Percentiles rank a stretch among this genome's conserved stretches.
Conservation (phyloP, 2,329 filamentous ascomycete genomes). For the Emmonsiellopsis sp. region DNA sequence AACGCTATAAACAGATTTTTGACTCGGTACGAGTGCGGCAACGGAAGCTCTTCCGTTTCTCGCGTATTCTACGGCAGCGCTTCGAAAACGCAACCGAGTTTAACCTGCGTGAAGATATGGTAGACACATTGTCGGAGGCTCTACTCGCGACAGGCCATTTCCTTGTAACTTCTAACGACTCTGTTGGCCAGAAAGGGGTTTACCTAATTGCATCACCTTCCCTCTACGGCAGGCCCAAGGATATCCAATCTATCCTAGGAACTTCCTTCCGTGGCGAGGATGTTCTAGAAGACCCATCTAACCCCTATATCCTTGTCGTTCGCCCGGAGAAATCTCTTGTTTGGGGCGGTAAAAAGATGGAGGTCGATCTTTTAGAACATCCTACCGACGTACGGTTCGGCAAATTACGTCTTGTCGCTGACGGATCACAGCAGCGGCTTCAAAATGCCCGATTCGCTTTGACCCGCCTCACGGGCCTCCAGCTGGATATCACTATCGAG, state of each 20-base stretch:
- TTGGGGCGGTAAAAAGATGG: constrained; percentile 74
- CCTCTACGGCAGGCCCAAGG: constrained; percentile 63
- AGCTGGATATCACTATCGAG: constrained; percentile 82
- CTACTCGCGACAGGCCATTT: constrained; percentile 80
- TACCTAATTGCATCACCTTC: constrained; percentile 79
- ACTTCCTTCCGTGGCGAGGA: constrained; percentile 66
- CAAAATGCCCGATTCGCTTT: constrained; percentile 72
- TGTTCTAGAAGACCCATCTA: constrained; percentile 60
- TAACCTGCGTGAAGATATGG: constrained; percentile 62
- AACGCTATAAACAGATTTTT: constrained; percentile 88
- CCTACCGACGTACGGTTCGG: constrained; percentile 78
- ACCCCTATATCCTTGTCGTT: constrained; percentile 79
- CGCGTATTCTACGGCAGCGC: constrained; percentile 76
- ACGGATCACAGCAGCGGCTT: constrained; percentile 71
- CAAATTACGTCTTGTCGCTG: constrained; percentile 77
- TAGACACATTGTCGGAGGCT: constrained; percentile 71
- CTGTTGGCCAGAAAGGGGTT: constrained; percentile 63
- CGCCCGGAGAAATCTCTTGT: constrained; percentile 67
- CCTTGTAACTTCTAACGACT: constrained; percentile 60
- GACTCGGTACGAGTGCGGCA: constrained; percentile 95
- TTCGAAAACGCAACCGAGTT: constrained; percentile 97
- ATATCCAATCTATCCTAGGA: constrained; percentile 77
- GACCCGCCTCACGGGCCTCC: constrained; percentile 66
- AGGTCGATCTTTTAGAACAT: constrained; percentile 64
- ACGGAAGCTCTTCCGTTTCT: constrained; percentile 92